A percentile compares a stretch with the other conserved stretches of the same genome.
phyloP scores from a whole-genome alignment of 1,139 yeast species.

The Zygoascus hellenicus region DNA sequence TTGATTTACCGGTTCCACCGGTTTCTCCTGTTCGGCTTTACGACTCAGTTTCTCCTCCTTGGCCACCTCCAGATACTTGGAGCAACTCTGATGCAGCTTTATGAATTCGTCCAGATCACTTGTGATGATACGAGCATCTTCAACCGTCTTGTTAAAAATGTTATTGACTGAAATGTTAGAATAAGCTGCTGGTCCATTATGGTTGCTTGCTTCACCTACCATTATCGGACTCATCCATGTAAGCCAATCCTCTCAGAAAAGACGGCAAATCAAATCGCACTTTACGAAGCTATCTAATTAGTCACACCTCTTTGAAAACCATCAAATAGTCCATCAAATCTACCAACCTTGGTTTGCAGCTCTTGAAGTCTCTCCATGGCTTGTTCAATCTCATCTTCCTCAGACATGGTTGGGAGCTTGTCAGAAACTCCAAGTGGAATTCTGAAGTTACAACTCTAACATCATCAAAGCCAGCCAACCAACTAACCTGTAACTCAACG shows the following conservation, averaged over 20 bases:
- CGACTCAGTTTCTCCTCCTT: not conserved
- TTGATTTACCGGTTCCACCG: not conserved
- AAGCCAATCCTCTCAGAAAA: conserved; percentile 6
- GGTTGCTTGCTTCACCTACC: not conserved
- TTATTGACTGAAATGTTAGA: not conserved
- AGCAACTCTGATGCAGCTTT: conserved; percentile 4
- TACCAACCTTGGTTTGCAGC: conserved; percentile 4
- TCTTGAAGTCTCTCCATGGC: conserved; percentile 8
- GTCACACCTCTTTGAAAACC: too few species aligned
- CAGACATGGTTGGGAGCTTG: not conserved
- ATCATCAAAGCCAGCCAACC: not conserved
- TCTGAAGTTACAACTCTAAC: too few species aligned
- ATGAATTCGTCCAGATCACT: conserved; percentile 8
- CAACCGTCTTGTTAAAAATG: conserved; percentile 8
- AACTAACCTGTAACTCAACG: too few species aligned
- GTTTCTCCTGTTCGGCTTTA: not conserved
- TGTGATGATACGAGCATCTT: conserved; percentile 2
- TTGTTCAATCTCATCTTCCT: not conserved
- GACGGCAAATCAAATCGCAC: conserved; percentile 9
- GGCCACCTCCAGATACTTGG: conserved; percentile 4
- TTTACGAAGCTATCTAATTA: not conserved
- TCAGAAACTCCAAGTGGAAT: not conserved
- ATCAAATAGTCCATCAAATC: not conserved
- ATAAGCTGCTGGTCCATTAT: not conserved
- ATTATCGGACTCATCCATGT: conserved; percentile 7